Percentiles rank a stretch among this genome's conserved stretches.
Evolutionary conservation across 2,329 filamentous ascomycete genomes (phyloP).

Genomic region (Penicillium vulpinum): DNA sequence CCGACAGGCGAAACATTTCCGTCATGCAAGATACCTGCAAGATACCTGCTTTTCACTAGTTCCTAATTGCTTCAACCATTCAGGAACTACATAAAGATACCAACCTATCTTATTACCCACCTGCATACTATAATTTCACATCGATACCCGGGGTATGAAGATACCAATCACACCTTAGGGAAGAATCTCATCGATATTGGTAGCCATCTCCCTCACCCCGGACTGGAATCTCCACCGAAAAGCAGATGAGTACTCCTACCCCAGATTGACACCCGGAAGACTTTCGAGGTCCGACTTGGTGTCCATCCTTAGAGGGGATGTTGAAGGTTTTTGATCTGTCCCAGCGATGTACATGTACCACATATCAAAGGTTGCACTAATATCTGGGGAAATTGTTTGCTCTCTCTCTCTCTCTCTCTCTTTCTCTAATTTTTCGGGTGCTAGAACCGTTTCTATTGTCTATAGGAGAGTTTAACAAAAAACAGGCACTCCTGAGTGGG

Average conservation of each 20-base stretch:
- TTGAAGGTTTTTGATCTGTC: slow-evolving; percentile 1
- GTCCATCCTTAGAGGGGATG: background rate
- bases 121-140: background rate
- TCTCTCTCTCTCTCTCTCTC: background rate
- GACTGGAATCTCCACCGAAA: background rate
- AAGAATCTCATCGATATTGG: background rate
- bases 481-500: slow-evolving; percentile 1
- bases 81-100: background rate
- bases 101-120: background rate
- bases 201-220: background rate
- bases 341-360: slow-evolving; percentile 5
- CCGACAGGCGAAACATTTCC: slow-evolving; percentile 7
- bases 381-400: background rate
- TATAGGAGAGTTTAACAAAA: background rate
- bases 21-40: slow-evolving; percentile 4
- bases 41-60: background rate
- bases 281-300: background rate
- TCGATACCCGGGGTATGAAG: background rate
- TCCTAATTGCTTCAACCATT: background rate
- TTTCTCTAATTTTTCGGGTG: background rate
- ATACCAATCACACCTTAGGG: slow-evolving; percentile 1
- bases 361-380: background rate
- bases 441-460: background rate
- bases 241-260: background rate
- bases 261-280: background rate